Evolutionary conservation across 1,139 yeast species (phyloP).

Genomic region (Candida sanyaensis): DNA sequence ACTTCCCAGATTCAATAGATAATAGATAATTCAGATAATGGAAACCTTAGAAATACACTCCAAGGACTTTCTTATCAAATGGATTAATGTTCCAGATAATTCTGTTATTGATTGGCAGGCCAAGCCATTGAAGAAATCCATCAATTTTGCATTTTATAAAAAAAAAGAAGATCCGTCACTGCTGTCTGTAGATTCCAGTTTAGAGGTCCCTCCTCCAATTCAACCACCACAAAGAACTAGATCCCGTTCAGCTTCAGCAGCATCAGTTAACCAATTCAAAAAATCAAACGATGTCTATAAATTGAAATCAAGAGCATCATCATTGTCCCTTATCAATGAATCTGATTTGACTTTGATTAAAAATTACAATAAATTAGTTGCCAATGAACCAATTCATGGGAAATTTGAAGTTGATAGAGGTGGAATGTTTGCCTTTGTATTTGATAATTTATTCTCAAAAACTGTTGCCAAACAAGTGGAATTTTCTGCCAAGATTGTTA

Average conservation of each 20-base stretch:
- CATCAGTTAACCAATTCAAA: conserved; percentile 41
- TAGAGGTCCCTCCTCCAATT: conserved; percentile 5
- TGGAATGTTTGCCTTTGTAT: conserved; percentile 81
- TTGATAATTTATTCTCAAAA: conserved; percentile 90
- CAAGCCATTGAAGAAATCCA: conserved; percentile 82
- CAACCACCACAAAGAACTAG: conserved; percentile 16
- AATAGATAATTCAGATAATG: conserved; percentile 6
- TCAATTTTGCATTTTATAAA: conserved; percentile 63
- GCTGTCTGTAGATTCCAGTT: conserved; percentile 1
- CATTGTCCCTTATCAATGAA: conserved; percentile 34
- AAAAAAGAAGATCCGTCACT: conserved; percentile 31
- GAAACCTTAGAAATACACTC: conserved; percentile 90
- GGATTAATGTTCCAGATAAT: conserved; percentile 79
- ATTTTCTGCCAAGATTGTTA: conserved; percentile 58
- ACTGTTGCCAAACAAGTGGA: conserved; percentile 79
- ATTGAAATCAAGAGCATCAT: conserved; percentile 38
- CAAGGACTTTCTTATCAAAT: conserved; percentile 83
- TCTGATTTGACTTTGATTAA: conserved; percentile 43
- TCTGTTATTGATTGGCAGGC: conserved; percentile 75
- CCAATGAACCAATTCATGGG: conserved; percentile 65
- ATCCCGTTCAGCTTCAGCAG: conserved; percentile 34
- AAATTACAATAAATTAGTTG: conserved; percentile 49
- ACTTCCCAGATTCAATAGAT: background rate
- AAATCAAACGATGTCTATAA: conserved; percentile 35
- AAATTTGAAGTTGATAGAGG: conserved; percentile 55